Percentiles rank a stretch among this genome's conserved stretches.
These are phyloP conservation scores for Ilyonectria mors-panacis DNA, from an alignment of 2,329 filamentous ascomycete species.

Conservation along the genomic window DNA sequence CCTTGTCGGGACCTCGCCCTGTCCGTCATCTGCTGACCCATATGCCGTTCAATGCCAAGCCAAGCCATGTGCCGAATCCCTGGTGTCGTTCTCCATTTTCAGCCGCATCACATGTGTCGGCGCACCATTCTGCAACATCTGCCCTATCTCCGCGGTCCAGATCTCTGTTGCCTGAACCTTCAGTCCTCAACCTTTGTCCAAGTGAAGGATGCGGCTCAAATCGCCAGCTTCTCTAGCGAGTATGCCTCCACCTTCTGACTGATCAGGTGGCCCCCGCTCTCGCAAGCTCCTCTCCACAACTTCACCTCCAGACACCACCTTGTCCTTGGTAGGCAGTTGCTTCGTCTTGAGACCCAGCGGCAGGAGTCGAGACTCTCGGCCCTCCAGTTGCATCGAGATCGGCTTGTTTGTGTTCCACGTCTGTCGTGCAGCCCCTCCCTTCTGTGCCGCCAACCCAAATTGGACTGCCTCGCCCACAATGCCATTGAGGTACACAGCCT, in stretches of 20 bases:
- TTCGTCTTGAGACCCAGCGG: constrained; percentile 81
- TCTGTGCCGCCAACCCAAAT: constrained; percentile 64
- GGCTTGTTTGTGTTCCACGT: constrained; percentile 58
- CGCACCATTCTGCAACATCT: constrained; percentile 9
- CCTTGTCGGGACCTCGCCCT: constrained; percentile 12
- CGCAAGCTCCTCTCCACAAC: constrained; percentile 77
- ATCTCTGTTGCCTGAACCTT: constrained; percentile 6
- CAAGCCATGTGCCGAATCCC: constrained; percentile 13
- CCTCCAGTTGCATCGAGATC: constrained; percentile 59
- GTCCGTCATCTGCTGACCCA: constrained; percentile 21
- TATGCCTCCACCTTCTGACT: constrained; percentile 87
- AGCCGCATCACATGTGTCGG: constrained; percentile 29
- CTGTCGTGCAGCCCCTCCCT: constrained; percentile 48
- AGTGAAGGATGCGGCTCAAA: constrained; percentile 62
- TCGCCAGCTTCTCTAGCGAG: constrained; percentile 82
- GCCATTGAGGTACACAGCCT: constrained; percentile 75
- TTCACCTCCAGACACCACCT: constrained; percentile 79
- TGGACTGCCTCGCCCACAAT: constrained; percentile 77
- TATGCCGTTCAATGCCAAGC: constrained; percentile 13
- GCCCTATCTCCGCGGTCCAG: constrained; percentile 7
- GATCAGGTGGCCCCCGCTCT: constrained; percentile 83
- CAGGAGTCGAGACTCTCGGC: constrained; percentile 67
- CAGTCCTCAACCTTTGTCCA: constrained; percentile 18
- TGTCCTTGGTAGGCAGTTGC: constrained; percentile 63
- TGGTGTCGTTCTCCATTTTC: constrained; percentile 17